These are phyloP conservation scores for Cutaneotrichosporon spelunceum DNA, from an alignment of 1,284 basidiomycete species.

Conservation along the genomic window DNA sequence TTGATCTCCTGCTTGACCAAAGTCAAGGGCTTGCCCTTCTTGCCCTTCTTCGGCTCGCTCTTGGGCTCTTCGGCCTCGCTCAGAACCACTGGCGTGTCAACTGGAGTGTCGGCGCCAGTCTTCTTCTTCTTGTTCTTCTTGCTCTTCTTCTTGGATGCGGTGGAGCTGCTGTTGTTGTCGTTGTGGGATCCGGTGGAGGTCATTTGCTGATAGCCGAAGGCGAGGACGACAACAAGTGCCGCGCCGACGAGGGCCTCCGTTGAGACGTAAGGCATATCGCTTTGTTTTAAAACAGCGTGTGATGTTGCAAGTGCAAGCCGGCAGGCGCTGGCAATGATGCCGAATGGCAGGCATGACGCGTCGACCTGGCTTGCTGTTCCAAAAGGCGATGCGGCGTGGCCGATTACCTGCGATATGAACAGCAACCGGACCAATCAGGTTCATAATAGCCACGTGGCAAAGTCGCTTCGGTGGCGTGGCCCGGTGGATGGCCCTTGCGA, in stretches of 20 bases:
- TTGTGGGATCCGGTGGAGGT: constrained; percentile 9
- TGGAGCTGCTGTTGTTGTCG: background rate
- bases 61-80: constrained; percentile 11
- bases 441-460: background rate
- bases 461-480: background rate
- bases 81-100: background rate
- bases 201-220: constrained; percentile 39
- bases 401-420: background rate
- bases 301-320: background rate
- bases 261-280: constrained; percentile 47
- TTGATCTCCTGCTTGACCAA: background rate
- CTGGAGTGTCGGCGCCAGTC: background rate
- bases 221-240: constrained; percentile 38
- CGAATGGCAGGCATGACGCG: background rate
- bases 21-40: background rate
- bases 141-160: constrained; percentile 32
- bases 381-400: background rate
- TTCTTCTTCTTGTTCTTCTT: constrained; percentile 36
- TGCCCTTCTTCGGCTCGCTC: constrained; percentile 15
- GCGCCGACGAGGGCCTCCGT: constrained; percentile 45
- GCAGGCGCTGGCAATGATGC: background rate
- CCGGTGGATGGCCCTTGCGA: background rate
- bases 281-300: background rate
- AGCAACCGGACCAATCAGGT: background rate
- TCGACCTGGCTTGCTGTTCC: background rate